These are phyloP conservation scores for Microcera coccophila DNA, from an alignment of 2,329 filamentous ascomycete species.

Conservation along the genomic window DNA sequence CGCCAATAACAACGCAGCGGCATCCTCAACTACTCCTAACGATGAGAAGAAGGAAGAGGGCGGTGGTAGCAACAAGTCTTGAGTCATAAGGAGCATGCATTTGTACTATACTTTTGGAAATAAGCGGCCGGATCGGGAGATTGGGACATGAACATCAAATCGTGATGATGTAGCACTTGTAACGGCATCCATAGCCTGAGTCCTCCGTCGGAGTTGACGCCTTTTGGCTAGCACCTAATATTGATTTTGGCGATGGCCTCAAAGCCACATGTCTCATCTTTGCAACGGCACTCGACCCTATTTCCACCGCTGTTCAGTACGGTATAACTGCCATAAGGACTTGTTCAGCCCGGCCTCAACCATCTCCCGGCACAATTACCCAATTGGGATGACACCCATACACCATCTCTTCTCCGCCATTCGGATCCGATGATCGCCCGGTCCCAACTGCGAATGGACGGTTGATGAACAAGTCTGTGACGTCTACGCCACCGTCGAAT, in stretches of 20 bases:
- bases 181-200: not conserved
- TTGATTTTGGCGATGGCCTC: not conserved
- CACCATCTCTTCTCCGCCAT: not conserved
- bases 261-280: too few species aligned
- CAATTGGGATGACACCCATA: not conserved
- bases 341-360: too few species aligned
- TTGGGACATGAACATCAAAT: not conserved
- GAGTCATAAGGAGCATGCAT: not conserved
- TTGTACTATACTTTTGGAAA: not conserved
- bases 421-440: constrained; percentile 3
- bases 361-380: not conserved
- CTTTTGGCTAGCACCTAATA: not conserved
- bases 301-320: too few species aligned
- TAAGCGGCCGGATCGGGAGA: not conserved
- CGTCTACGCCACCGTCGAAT: not conserved
- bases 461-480: not conserved
- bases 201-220: not conserved
- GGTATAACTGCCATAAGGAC: too few species aligned
- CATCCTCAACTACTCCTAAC: constrained; percentile 26
- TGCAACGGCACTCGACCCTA: too few species aligned
- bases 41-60: constrained; percentile 21
- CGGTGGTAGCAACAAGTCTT: constrained; percentile 16
- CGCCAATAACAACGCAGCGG: constrained; percentile 47
- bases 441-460: not conserved
- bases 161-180: not conserved